These are phyloP conservation scores for Juglanconis sp. DNA, from an alignment of 2,329 filamentous ascomycete genomes.

Conservation along the genomic window DNA sequence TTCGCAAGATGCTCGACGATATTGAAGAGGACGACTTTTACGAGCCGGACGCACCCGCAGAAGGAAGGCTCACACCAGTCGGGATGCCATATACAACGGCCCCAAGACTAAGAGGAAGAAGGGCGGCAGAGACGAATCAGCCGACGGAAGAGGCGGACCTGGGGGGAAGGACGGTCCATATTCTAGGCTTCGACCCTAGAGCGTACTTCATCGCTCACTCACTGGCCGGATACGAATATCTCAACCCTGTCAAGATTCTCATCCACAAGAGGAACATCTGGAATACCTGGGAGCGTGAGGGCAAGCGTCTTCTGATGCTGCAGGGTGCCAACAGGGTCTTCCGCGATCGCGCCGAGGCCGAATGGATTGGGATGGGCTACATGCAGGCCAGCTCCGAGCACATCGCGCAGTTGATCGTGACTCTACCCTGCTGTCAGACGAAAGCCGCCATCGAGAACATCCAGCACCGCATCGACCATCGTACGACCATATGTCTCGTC, in stretches of 20 bases:
- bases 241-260: conserved; percentile 29
- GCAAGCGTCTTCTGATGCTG: conserved; percentile 21
- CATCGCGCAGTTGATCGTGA: conserved; percentile 30
- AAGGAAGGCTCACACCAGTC: neutral
- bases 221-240: conserved; percentile 25
- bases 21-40: conserved; percentile 6
- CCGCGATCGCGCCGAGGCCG: conserved; percentile 21
- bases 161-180: conserved; percentile 7
- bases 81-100: conserved; percentile 11
- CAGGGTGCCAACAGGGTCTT: conserved; percentile 15
- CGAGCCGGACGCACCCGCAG: neutral
- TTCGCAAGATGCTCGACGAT: conserved; percentile 12
- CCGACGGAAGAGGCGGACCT: neutral
- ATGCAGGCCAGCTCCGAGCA: conserved; percentile 14
- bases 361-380: conserved; percentile 20
- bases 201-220: conserved; percentile 28
- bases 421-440: conserved; percentile 25
- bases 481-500: conserved; percentile 32
- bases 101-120: neutral
- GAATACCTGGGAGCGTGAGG: conserved; percentile 25
- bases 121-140: neutral
- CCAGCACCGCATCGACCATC: conserved; percentile 28
- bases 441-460: conserved; percentile 25
- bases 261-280: conserved; percentile 20
- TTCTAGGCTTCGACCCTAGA: conserved; percentile 14